Evolutionary conservation across 2,329 filamentous ascomycete species (phyloP), one percentile per base, ranked within the genome.

Genomic region (Neurospora sp.): DNA sequence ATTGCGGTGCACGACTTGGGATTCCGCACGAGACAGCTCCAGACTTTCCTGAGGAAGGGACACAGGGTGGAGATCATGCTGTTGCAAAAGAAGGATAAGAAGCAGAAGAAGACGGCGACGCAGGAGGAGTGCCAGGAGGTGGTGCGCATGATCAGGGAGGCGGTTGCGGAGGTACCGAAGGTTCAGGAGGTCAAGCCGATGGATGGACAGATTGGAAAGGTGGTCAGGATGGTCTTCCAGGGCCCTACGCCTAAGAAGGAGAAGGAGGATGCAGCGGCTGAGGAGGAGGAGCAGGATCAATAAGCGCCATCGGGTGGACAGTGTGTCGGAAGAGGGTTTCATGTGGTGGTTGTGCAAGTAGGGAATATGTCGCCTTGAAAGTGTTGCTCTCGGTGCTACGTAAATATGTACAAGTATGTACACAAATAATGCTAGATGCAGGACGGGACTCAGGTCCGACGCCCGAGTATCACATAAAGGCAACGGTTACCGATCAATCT

Each of bases 1-100:
- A 96, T 97, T 76, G 89, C 89, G 71, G 77, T 80, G 12, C 87
- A 95, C 77, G 94, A 97, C 81, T 79, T 97, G 68, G 81, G 81
- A n/a, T 89, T 92, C 78, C 87, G 90, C 77, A 78, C 96, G 78
- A 86, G 86, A 76, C 87, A 88, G 81, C 78, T 95, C 75, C 81
- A 81, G 72, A 84, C 82, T 69, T 97, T 97, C 77, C 77, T 97
- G 77, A 82, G 78, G 8, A 92, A 92, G 78, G 93, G 93, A 0
- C 85, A 87, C 77, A 88, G 85, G 77, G 92, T 97, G 23, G 90
- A 96, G 77, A 77, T 97, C 11, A 76, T 90, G 68, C 75, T 97
- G 67, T 87, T 88, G n/a, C 78, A 78, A 70, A 87, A 86, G 78
- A 73, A 71, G 69, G 83, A 85, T 72, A 83, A 83, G 75, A 84